Evolutionary conservation across 169 alveolate species (phyloP).

Genomic region (Cryptosporidium meleagridis): DNA sequence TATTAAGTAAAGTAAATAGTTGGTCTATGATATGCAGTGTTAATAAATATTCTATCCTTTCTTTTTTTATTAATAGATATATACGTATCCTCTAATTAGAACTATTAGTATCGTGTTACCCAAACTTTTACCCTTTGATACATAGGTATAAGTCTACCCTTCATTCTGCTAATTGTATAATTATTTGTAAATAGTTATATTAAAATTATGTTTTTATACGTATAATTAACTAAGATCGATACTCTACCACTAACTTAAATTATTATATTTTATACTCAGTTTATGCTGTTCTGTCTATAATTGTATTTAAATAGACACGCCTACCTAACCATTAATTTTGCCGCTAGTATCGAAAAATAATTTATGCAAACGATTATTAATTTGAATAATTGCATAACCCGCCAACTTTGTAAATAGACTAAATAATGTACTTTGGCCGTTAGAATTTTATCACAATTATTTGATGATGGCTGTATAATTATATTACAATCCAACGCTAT

Average conservation of each 20-base stretch:
- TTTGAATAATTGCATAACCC: not conserved
- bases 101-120: slow-evolving; percentile 43
- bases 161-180: not conserved
- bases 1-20: not conserved
- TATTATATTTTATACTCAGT: not conserved
- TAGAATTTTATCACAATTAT: not conserved
- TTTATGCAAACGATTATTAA: not conserved
- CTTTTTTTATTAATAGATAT: slow-evolving; percentile 22
- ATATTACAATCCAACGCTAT: too few relatives aligned
- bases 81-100: slow-evolving; percentile 72
- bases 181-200: not conserved
- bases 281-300: not conserved
- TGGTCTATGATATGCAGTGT: not conserved
- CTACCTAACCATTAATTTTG: slow-evolving; percentile 10
- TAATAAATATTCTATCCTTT: slow-evolving; percentile 9
- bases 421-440: not conserved
- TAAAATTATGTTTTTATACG: not conserved
- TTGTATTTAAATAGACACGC: slow-evolving; percentile 1
- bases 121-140: not conserved
- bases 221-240: slow-evolving; percentile 15
- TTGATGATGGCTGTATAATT: not conserved
- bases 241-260: slow-evolving; percentile 32
- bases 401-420: not conserved
- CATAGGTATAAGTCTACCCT: slow-evolving; percentile 44
- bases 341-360: slow-evolving; percentile 1